Base-by-base conservation (phyloP, 1,139 yeast species). In the Saccharomyces hybrid region DNA sequence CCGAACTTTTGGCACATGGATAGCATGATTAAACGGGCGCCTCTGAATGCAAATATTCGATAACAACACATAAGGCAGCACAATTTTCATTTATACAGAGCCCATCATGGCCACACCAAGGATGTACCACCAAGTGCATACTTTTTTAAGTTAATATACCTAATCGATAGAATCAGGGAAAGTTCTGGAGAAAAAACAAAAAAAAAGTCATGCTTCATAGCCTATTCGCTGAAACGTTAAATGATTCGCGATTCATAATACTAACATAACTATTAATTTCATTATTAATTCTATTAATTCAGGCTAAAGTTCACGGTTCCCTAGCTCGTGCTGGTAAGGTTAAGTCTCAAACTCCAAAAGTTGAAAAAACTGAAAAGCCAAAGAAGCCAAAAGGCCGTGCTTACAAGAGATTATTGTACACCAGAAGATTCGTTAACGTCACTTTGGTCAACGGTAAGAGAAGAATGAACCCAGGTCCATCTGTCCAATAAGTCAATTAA, bases 271-370 rank as follows among this genome's bases (percentile, higher is more conserved):
- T 5, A 38, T 38, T 38, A 38, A 38, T 38, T 38, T 38, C 5
- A 38, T 16, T 16, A 16, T 19, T 38, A 38, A 38, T 38, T 8
- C 11, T 38, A 12, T 38, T 38, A 19, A 38, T 11, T 16, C 71
- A 83, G 93, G 95, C 90, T 83, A 88, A 88, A 85, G 95, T 87
- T 82, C 95, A 93, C 97, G 99, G 99, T 81, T 90, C 97, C 81
- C 87, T 93, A 86, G 96, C 99, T 84, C 97, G 98, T 90, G 99
- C 99, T 83, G 99, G 99, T 88, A 91, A 93, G 83, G 99, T 93
- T 81, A 93, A 91, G 84, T 90, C 98, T 78, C 90, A 84, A 81
- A 87, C 91, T 82, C 97, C 91, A 79, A 91, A 88, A 88, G 90
- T 84, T 75, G 91, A 85, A 75, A 85, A 85, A 78, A 80, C 82